Percentiles rank a stretch among this genome's conserved stretches.
These are phyloP conservation scores for Tremellales sp. DNA, from an alignment of 1,284 basidiomycete species.

Conservation along the genomic window DNA sequence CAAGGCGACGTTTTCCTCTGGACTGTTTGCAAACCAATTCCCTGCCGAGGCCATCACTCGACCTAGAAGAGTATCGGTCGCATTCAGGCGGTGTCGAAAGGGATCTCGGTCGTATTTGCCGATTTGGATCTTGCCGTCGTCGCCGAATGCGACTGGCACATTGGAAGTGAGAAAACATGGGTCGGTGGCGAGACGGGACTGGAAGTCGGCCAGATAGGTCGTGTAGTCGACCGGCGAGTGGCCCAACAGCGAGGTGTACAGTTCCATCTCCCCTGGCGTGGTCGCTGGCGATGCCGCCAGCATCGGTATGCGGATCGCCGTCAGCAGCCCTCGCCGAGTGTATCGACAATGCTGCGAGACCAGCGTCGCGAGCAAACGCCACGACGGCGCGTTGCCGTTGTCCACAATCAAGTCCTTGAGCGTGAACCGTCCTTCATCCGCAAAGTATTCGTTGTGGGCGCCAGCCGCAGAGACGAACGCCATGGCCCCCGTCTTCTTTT, in stretches of 20 bases:
- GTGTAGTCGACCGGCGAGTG: constrained; percentile 80
- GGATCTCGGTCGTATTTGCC: constrained; percentile 17
- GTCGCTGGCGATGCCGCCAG: constrained; percentile 48
- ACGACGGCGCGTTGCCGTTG: constrained; percentile 65
- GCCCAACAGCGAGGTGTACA: constrained; percentile 75
- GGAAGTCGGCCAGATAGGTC: constrained; percentile 37
- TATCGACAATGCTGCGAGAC: constrained; percentile 65
- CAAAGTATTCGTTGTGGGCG: constrained; percentile 87
- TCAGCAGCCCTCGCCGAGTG: constrained; percentile 63
- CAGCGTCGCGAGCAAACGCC: constrained; percentile 72
- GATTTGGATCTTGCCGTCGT: constrained; percentile 12
- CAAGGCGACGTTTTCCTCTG: constrained; percentile 82
- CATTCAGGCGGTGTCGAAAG: constrained; percentile 61
- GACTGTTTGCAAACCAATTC: constrained; percentile 76
- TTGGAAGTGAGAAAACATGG: constrained; percentile 25
- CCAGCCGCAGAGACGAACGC: constrained; percentile 53
- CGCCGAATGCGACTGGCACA: constrained; percentile 20
- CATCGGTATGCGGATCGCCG: constrained; percentile 62
- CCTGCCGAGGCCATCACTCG: constrained; percentile 66
- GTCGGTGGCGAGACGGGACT: constrained; percentile 27
- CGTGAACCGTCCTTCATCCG: constrained; percentile 78
- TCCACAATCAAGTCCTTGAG: constrained; percentile 79
- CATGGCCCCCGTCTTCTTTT: constrained; percentile 28
- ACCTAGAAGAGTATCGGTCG: constrained; percentile 71
- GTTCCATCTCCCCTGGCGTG: constrained; percentile 51